Conservation (phyloP, 176 grass and related monocot genomes). For the Cenchrus americanus region DNA sequence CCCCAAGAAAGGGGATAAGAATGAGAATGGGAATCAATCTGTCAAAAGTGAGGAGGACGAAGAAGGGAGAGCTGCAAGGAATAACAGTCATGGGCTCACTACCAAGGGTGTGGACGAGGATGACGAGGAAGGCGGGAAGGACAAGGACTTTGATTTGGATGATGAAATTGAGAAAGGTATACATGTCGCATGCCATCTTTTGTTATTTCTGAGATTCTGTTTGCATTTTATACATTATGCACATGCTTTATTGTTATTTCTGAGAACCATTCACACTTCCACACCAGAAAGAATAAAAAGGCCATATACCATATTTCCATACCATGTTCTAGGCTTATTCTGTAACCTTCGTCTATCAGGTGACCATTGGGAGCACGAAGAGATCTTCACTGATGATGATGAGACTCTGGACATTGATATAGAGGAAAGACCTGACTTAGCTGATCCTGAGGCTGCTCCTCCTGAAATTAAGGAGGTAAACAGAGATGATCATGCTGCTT, state of each 20-base stretch:
- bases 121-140: slow-evolving; percentile 62
- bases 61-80: slow-evolving; percentile 53
- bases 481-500: slow-evolving; percentile 19
- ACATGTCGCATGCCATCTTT: slow-evolving; percentile 8
- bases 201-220: not conserved
- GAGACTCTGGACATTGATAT: slow-evolving; percentile 72
- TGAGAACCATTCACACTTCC: slow-evolving; percentile 23
- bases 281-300: slow-evolving; percentile 21
- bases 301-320: not conserved
- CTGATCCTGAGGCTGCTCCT: slow-evolving; percentile 68
- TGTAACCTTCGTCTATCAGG: slow-evolving; percentile 54
- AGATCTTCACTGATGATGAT: slow-evolving; percentile 93
- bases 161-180: slow-evolving; percentile 87
- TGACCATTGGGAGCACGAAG: slow-evolving; percentile 96
- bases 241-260: slow-evolving; percentile 19
- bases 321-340: slow-evolving; percentile 19
- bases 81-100: slow-evolving; percentile 43
- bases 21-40: slow-evolving; percentile 58
- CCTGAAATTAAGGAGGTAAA: slow-evolving; percentile 91
- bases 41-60: slow-evolving; percentile 61
- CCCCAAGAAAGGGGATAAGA: slow-evolving; percentile 56
- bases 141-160: slow-evolving; percentile 76
- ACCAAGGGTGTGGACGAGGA: slow-evolving; percentile 55
- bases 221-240: not conserved
- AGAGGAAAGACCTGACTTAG: slow-evolving; percentile 78